phyloP scores from a whole-genome alignment of 2,329 filamentous ascomycete genomes.

The Xylaria arbuscula region DNA sequence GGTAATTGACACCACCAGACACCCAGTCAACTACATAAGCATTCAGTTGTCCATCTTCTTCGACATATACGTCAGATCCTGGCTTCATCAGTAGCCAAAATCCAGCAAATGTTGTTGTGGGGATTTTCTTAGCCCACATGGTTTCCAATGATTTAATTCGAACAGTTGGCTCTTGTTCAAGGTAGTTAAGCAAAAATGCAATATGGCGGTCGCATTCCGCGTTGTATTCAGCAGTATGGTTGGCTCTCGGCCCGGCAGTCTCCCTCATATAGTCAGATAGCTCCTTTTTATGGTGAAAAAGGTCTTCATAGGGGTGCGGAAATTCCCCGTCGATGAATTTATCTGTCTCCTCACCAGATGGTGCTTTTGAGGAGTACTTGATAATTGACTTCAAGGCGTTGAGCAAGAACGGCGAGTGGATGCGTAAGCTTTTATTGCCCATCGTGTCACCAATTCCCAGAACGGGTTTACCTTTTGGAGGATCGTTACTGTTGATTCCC shows the following conservation, averaged over 20 bases:
- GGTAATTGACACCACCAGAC: conserved; percentile 29
- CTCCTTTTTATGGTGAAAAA: conserved; percentile 34
- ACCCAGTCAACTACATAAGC: conserved; percentile 35
- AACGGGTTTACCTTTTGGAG: conserved; percentile 11
- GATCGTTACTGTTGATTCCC: neutral
- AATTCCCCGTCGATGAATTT: conserved; percentile 17
- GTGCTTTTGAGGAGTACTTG: conserved; percentile 29
- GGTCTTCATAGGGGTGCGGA: conserved; percentile 32
- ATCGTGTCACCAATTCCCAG: conserved; percentile 20
- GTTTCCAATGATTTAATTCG: conserved; percentile 27
- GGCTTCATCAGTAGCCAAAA: conserved; percentile 38
- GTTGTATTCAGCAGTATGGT: conserved; percentile 34
- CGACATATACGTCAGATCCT: conserved; percentile 34
- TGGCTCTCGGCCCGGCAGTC: conserved; percentile 23
- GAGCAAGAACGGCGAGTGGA: conserved; percentile 35
- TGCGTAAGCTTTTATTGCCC: conserved; percentile 25
- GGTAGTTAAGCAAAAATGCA: conserved; percentile 35
- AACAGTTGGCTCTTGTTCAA: conserved; percentile 33
- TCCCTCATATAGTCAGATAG: conserved; percentile 29
- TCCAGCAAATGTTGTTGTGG: conserved; percentile 36
- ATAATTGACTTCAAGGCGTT: conserved; percentile 32
- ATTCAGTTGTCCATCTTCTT: conserved; percentile 36
- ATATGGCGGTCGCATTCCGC: conserved; percentile 36
- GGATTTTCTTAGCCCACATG: conserved; percentile 34
- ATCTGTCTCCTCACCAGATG: conserved; percentile 24